Conservation (phyloP, 169 alveolate species). For the Eimeria sp. region DNA sequence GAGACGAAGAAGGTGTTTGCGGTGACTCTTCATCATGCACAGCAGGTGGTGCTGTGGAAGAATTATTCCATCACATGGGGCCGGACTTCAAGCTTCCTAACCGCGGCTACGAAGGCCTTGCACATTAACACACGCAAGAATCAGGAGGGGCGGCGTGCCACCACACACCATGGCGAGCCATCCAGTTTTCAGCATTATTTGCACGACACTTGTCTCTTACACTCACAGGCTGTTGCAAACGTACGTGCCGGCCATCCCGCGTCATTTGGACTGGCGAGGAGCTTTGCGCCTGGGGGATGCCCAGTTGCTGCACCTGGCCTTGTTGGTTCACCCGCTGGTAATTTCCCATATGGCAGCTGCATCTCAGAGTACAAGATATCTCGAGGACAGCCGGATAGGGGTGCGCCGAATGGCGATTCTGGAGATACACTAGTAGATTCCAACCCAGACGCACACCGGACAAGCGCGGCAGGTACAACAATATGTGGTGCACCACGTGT, state of each 20-base stretch:
- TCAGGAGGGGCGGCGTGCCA: neutral
- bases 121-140: neutral
- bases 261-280: neutral
- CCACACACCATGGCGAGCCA: neutral
- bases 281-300: neutral
- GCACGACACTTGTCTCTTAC: neutral
- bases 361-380: neutral
- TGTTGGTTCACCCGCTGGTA: neutral
- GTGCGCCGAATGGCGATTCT: neutral
- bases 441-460: neutral
- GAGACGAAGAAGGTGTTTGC: neutral
- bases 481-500: neutral
- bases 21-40: neutral
- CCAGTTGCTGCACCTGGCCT: neutral
- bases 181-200: neutral
- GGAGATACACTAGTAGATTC: neutral
- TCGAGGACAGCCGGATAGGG: neutral
- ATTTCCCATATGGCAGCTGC: neutral
- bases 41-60: neutral
- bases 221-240: neutral
- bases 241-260: neutral
- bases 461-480: neutral
- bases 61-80: neutral
- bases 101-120: neutral
- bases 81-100: neutral